Evolutionary conservation across 2,329 filamentous ascomycete genomes (phyloP).

Genomic region (Trichoderma citrinoviride): DNA sequence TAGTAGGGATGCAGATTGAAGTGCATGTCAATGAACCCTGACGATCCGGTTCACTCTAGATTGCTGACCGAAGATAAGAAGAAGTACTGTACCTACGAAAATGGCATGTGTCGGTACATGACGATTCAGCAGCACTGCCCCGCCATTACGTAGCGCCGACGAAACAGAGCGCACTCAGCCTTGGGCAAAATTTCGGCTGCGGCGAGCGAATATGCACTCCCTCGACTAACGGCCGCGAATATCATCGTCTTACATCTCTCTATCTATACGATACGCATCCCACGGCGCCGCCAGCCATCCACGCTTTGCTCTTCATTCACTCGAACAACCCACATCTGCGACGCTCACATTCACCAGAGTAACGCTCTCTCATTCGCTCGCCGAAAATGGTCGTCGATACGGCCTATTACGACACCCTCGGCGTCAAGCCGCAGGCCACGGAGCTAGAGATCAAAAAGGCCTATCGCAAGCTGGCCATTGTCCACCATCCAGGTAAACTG

Average conservation of each 20-base stretch:
- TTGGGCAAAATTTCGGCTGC: conserved; percentile 22
- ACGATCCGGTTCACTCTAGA: too few relatives aligned
- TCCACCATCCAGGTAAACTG: conserved; percentile 74
- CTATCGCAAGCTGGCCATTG: conserved; percentile 90
- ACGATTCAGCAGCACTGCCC: conserved; percentile 30
- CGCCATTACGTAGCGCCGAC: conserved; percentile 36
- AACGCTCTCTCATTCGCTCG: background rate
- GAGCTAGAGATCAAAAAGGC: conserved; percentile 97
- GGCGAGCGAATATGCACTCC: conserved; percentile 19
- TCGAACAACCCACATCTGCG: background rate
- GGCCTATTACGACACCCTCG: conserved; percentile 81
- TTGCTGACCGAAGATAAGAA: too few relatives aligned
- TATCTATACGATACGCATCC: background rate
- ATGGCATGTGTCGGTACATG: background rate
- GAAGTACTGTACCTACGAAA: background rate
- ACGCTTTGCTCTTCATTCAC: background rate
- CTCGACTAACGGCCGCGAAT: background rate
- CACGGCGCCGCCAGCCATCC: background rate
- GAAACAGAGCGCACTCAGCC: background rate
- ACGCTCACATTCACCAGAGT: background rate
- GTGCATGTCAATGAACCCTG: too few relatives aligned
- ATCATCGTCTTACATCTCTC: background rate
- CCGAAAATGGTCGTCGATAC: conserved; percentile 80
- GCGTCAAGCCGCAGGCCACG: conserved; percentile 78
- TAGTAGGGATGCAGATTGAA: too few relatives aligned